Base-by-base conservation (phyloP, 2,329 filamentous ascomycete species). In the Aspergillus novofumigatus region DNA sequence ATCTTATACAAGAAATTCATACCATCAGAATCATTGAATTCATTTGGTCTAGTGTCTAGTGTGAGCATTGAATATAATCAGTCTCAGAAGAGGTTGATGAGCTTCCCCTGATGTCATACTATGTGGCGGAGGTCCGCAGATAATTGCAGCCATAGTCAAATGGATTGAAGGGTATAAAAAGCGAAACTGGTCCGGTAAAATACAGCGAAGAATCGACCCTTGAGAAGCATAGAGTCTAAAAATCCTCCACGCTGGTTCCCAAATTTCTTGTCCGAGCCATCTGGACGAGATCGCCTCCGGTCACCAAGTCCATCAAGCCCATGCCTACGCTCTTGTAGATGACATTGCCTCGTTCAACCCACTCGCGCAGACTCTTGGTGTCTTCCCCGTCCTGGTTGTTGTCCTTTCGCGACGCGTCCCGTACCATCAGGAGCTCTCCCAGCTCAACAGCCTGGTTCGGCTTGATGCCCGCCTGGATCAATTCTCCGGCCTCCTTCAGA, bases 371-470 rank as follows among this genome's bases (percentile, higher is more conserved):
- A 10, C 70, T 72, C 59, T 76, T 72, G 54, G 75, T 73, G 9
- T 73, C 68, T 21, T 75, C 69, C 28, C 74, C 65, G 23, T 70
- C 70, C 61, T 69, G 62, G 62, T 74, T 67, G 4, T 67, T 62
- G 14, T 68, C 61, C 23, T 26, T 47, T 42, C 65, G 68, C 2
- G 79, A 79, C 53, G 83, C 81, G 49, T 80, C 73, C 68, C 82
- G 83, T 65, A 87, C 73, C 83, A 87, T 87, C 59, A 87, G 74
- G 50, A 97, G 77, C 69, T 97, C 92, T 3, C 92, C 93, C 1
- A 97, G 77, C 72, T 97, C 93, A 0, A 96, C 90, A 3, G 97
- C 82, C 65, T 95, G 88, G 49, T 86, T 82, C 0, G 90, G 86
- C 23, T 80, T 80, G 28, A 97, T 78, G 0, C 86, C 86, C 0